These are phyloP conservation scores for Sugiyamaella marilandica DNA, from an alignment of 805 yeast species.

Conservation along the genomic window DNA sequence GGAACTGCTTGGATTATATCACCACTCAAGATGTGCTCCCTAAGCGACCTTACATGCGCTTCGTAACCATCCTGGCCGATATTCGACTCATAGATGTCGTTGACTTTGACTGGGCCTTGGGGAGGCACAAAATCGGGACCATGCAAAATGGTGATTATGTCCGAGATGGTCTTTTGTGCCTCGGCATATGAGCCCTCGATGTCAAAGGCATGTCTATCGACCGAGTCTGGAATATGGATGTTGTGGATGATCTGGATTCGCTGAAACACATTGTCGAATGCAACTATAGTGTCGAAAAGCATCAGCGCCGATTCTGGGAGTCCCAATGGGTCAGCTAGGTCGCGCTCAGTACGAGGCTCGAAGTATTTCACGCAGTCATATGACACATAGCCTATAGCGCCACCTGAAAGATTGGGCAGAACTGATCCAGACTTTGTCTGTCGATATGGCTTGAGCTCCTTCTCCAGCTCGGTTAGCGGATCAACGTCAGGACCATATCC, in stretches of 20 bases:
- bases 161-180: conserved; percentile 52
- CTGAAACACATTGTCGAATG: conserved; percentile 91
- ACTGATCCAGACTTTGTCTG: conserved; percentile 48
- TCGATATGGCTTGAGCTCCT: conserved; percentile 58
- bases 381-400: conserved; percentile 93
- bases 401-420: conserved; percentile 87
- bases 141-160: conserved; percentile 43
- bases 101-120: conserved; percentile 65
- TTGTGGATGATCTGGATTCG: conserved; percentile 88
- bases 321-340: conserved; percentile 68
- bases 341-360: conserved; percentile 82
- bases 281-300: conserved; percentile 86
- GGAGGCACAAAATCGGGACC: conserved; percentile 46
- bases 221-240: conserved; percentile 43
- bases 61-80: conserved; percentile 94
- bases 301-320: conserved; percentile 90
- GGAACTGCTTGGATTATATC: conserved; percentile 98
- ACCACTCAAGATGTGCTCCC: conserved; percentile 79
- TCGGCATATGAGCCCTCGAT: conserved; percentile 51
- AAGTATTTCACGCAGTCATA: conserved; percentile 96
- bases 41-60: conserved; percentile 65
- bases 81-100: conserved; percentile 76
- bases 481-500: conserved; percentile 61
- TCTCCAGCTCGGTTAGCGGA: conserved; percentile 70
- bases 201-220: conserved; percentile 22